phyloP scores from a whole-genome alignment of 1,284 basidiomycete species.

The Inonotus obliquus region DNA sequence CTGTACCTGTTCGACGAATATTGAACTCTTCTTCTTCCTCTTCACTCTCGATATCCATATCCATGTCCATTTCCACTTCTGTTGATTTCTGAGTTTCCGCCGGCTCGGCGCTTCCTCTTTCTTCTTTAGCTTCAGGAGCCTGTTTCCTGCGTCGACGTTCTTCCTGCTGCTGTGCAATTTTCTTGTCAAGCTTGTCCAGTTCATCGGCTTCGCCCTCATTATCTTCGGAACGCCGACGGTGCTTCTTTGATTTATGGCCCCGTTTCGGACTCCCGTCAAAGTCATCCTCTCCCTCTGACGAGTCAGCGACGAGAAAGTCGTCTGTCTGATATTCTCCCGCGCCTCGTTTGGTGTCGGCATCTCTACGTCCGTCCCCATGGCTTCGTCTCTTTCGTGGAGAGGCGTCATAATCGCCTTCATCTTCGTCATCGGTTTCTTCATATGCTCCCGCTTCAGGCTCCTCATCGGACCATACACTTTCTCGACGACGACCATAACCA shows the following conservation, averaged over 20 bases:
- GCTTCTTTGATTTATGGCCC: conserved; percentile 33
- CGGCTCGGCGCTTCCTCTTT: conserved; percentile 28
- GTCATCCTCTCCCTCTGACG: conserved; percentile 49
- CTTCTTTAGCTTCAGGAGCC: conserved; percentile 19
- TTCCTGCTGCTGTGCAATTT: conserved; percentile 47
- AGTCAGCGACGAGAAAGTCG: conserved; percentile 76
- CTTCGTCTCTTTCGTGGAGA: conserved; percentile 33
- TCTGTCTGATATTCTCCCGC: conserved; percentile 72
- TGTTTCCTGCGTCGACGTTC: conserved; percentile 39
- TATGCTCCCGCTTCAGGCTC: conserved; percentile 38
- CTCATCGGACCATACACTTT: conserved; percentile 42
- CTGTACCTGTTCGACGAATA: conserved; percentile 46
- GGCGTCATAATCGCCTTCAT: conserved; percentile 46
- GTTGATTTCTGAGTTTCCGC: conserved; percentile 34
- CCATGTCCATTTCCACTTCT: conserved; percentile 48
- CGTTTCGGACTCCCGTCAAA: conserved; percentile 31
- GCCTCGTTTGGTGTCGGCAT: conserved; percentile 41
- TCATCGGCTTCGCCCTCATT: conserved; percentile 53
- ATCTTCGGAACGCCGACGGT: conserved; percentile 30
- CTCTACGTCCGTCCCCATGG: conserved; percentile 33
- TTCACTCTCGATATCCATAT: conserved; percentile 71
- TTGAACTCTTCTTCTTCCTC: conserved; percentile 62
- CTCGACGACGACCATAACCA: conserved; percentile 29
- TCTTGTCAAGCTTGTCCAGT: conserved; percentile 65
- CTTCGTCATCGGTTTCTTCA: conserved; percentile 57